Evolutionary conservation across 305 asterid genomes (phyloP).

Genomic region (Fraxinus latifolia): DNA sequence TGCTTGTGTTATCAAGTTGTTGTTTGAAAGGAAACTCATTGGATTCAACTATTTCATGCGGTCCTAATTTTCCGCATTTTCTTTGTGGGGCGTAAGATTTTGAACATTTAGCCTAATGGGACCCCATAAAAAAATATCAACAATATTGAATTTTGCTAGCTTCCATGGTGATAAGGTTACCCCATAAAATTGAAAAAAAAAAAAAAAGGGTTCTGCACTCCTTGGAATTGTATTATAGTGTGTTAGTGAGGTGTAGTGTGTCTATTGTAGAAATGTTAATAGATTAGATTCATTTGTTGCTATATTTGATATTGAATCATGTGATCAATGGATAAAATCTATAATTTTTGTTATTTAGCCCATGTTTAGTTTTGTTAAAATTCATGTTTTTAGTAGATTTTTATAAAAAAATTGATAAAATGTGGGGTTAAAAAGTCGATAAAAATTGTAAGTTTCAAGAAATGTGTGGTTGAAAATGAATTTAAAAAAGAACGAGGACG

Average conservation of each 20-base stretch:
- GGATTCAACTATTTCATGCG: slow-evolving; percentile 13
- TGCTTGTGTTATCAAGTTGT: slow-evolving; percentile 15
- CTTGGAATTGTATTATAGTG: background rate
- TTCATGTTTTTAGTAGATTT: background rate
- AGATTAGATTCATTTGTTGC: background rate
- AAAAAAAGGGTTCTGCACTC: background rate
- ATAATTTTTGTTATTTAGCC: background rate
- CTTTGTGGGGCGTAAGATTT: background rate
- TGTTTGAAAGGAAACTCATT: slow-evolving; percentile 30
- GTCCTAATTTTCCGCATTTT: slow-evolving; percentile 7
- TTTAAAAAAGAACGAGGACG: background rate
- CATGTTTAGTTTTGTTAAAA: background rate
- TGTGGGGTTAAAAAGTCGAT: background rate
- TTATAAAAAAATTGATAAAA: background rate
- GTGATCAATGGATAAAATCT: background rate
- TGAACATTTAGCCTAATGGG: background rate
- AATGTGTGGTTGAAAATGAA: background rate
- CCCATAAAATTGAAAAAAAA: background rate
- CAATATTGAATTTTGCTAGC: background rate
- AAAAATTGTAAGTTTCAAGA: background rate
- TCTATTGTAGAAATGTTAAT: background rate
- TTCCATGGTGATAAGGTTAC: background rate
- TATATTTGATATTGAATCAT: background rate
- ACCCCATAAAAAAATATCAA: slow-evolving; percentile 5
- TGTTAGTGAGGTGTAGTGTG: background rate